phyloP scores from a whole-genome alignment of 106 monocot species.

The Triglochin maritima region DNA sequence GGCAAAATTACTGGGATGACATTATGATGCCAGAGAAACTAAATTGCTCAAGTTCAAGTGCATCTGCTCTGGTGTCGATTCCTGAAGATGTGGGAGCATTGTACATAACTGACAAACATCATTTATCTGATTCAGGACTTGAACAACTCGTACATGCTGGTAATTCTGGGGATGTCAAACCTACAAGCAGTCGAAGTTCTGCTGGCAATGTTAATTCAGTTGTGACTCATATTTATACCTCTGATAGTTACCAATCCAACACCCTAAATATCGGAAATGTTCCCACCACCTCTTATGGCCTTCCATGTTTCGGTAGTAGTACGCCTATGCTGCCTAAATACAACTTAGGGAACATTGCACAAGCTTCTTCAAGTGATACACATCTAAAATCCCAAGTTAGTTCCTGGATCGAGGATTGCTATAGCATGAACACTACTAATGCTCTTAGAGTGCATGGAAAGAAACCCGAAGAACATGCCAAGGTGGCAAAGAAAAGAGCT shows the following conservation, averaged over 20 bases:
- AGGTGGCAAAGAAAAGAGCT: slow-evolving; percentile 62
- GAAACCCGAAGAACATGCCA: slow-evolving; percentile 32
- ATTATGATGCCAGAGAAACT: slow-evolving; percentile 15
- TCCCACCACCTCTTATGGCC: not conserved
- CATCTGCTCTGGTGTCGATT: slow-evolving; percentile 12
- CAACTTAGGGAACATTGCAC: slow-evolving; percentile 14
- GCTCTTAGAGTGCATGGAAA: slow-evolving; percentile 20
- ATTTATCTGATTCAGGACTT: slow-evolving; percentile 29
- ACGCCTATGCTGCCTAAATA: slow-evolving; percentile 9
- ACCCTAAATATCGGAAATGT: slow-evolving; percentile 6
- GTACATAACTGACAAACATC: slow-evolving; percentile 5
- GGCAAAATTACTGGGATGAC: slow-evolving; percentile 39
- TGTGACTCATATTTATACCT: not conserved
- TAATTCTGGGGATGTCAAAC: slow-evolving; percentile 15
- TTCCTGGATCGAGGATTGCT: slow-evolving; percentile 44
- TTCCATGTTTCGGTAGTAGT: slow-evolving; percentile 17
- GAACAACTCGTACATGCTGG: slow-evolving; percentile 39
- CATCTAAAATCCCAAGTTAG: slow-evolving; percentile 4
- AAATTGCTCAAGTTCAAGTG: slow-evolving; percentile 24
- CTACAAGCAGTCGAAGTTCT: slow-evolving; percentile 17
- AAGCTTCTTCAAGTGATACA: slow-evolving; percentile 13
- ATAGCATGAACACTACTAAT: slow-evolving; percentile 41
- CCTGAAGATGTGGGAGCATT: slow-evolving; percentile 14
- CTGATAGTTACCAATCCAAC: slow-evolving; percentile 16
- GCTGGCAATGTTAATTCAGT: slow-evolving; percentile 3